Evolutionary conservation across 2,329 filamentous ascomycete species (phyloP).

Genomic region (Colletotrichum sp.): DNA sequence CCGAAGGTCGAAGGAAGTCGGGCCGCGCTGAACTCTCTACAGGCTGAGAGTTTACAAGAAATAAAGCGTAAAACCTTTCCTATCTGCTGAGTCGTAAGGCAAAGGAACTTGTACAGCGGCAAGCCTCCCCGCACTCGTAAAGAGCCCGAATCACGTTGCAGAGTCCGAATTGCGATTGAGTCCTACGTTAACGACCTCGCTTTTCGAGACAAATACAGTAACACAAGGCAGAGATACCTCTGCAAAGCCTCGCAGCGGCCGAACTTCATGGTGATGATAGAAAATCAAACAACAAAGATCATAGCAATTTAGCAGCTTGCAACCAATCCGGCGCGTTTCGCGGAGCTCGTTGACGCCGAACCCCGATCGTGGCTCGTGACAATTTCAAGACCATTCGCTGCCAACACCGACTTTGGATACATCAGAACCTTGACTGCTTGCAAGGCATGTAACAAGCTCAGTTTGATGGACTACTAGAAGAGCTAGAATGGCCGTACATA

Average conservation of each 20-base stretch:
- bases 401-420: background rate
- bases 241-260: background rate
- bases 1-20: background rate
- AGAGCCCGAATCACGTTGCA: background rate
- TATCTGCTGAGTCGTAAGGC: background rate
- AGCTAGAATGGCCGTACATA: background rate
- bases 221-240: background rate
- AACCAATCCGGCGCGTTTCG: background rate
- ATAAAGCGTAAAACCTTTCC: background rate
- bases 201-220: background rate
- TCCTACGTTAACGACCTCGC: background rate
- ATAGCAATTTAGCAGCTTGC: background rate
- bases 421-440: background rate
- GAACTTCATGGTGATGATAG: background rate
- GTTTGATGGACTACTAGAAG: background rate
- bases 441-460: background rate
- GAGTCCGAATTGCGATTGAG: background rate
- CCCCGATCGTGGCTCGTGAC: background rate
- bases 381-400: background rate
- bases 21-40: background rate
- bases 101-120: background rate
- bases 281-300: accelerated
- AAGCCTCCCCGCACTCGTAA: background rate
- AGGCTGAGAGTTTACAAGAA: background rate
- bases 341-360: background rate